Evolutionary conservation across 2,329 filamentous ascomycete genomes (phyloP), one percentile per base, ranked within the genome.

Genomic region (Aspergillus sp.): DNA sequence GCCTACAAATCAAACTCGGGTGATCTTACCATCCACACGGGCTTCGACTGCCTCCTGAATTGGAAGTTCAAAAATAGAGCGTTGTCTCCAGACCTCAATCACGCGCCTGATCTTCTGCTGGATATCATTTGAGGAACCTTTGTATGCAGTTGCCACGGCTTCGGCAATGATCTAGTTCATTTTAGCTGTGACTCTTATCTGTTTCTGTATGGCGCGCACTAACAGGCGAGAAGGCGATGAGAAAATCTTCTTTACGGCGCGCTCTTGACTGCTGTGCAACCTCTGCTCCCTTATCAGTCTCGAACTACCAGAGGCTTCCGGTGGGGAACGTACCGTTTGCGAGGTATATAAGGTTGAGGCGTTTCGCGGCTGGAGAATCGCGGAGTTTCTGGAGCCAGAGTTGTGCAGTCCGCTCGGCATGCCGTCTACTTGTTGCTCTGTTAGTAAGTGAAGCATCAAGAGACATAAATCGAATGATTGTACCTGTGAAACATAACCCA

Each of bases 401-500:
- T 72, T 93, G 88, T 19, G 91, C 93, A 19, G 93, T 97, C 61
- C 90, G 87, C 66, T 96, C 91, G 54, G 96, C 93, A 77, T 97
- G 90, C 73, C 95, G 88, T 74, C 93, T 97, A 60, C 61, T 62
- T 33, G 56, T 54, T 21, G 59, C 15, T 19, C 40, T 21, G 43
- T 15, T 31, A 54, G 45, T 71, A 58, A 70, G 64, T 40, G 51
- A 39, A 46, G 19, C 25, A 6, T 33, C 25, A 54, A 21, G 25
- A 19, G 12, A 40, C 14, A 21, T 33, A 44, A 15, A 7, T 11
- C n/a, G 19, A 11, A 23, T 19, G 37, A 39, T 48, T 45, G 54
- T 56, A 96, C 92, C 92, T 89, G 78, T 99, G 93, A 74, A 99
- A 99, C 89, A 99, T 96, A 61, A 99, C 95, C 96, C 96, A 99